A percentile compares a stretch with the other conserved stretches of the same genome.
These are phyloP conservation scores for Cetraspora pellucida DNA, from an alignment of 192 early-diverging fungal genomes.

Conservation along the genomic window DNA sequence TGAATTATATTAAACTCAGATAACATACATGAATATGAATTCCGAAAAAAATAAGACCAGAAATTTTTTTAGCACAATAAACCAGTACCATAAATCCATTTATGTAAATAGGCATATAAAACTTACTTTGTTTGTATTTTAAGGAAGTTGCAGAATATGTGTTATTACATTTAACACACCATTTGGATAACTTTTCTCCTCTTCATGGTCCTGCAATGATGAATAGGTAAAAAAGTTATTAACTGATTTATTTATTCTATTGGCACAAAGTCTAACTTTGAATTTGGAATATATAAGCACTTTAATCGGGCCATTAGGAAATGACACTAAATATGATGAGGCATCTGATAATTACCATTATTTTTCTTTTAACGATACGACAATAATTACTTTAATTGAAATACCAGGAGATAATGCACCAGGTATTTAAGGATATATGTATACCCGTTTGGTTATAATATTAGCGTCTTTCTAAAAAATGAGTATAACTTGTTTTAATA, in stretches of 20 bases:
- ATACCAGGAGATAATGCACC: slow-evolving; percentile 47
- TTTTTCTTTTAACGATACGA: slow-evolving; percentile 73
- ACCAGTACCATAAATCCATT: no score
- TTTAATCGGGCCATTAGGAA: slow-evolving; percentile 43
- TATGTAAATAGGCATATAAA: no score
- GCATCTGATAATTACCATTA: slow-evolving; percentile 59
- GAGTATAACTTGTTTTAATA: slow-evolving; percentile 29
- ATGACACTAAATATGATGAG: slow-evolving; percentile 43
- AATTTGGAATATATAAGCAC: slow-evolving; percentile 27
- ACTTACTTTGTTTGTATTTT: no score
- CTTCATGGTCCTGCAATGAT: slow-evolving; percentile 65
- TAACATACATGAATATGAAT: no score
- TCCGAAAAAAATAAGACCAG: no score
- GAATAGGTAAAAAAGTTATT: slow-evolving; percentile 42
- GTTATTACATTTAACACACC: slow-evolving; percentile 66
- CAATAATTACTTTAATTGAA: slow-evolving; percentile 74
- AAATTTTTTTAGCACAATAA: no score
- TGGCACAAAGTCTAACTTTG: neutral
- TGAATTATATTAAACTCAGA: no score
- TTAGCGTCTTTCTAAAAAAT: neutral
- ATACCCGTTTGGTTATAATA: neutral
- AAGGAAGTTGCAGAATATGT: slow-evolving; percentile 70
- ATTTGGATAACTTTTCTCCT: slow-evolving; percentile 69
- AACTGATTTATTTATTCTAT: neutral
- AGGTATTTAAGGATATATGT: slow-evolving; percentile 39